Evolutionary conservation across 2,329 filamentous ascomycete species (phyloP), one percentile per base, ranked within the genome.

Genomic region (Trichophyton equinum): DNA sequence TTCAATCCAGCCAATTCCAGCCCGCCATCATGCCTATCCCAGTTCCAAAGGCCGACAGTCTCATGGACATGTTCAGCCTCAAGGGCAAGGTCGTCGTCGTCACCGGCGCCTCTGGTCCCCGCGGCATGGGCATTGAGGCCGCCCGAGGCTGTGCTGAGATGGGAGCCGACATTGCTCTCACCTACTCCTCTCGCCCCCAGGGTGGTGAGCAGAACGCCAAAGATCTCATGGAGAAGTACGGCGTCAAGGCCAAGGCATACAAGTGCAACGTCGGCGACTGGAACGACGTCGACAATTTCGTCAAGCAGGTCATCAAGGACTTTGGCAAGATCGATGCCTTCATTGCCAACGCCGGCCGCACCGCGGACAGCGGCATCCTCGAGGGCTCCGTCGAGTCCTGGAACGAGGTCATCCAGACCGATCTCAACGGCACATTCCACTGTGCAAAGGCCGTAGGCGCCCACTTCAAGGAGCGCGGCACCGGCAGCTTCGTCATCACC

Each of bases 401-500:
- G 71, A 84, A 91, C 71, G 82, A 85, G 73, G 89, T 95, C 78
- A 81, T 95, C 73, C 82, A 87, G 68, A 86, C 92, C 69, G 95
- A 96, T 74, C 80, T 95, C 67, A 94, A 85, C n/a, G 91, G 91
- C 11, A 85, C 82, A 30, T 89, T 90, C 75, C 84, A 91, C 81
- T 95, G 89, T 64, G 89, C 90, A 27, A 89, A 92, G 77, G 89
- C 89, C 20, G 88, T 89, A n/a, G 91, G 91, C 38, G 81, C 85
- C 60, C 87, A 94, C 75, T 86, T 86, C 80, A 84, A 84, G 74
- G 76, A 85, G 75, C 80, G 81, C 64, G 82, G 82, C 67, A 84
- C 77, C 9, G 85, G 85, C 57, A 82, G 79, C 63, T 81, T 87
- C 71, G 78, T 87, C 73, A 83, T 86, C 72, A 87, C 85, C 44